These are phyloP conservation scores for Russula foetens DNA, from an alignment of 768 basidiomycete genomes.

Conservation along the genomic window DNA sequence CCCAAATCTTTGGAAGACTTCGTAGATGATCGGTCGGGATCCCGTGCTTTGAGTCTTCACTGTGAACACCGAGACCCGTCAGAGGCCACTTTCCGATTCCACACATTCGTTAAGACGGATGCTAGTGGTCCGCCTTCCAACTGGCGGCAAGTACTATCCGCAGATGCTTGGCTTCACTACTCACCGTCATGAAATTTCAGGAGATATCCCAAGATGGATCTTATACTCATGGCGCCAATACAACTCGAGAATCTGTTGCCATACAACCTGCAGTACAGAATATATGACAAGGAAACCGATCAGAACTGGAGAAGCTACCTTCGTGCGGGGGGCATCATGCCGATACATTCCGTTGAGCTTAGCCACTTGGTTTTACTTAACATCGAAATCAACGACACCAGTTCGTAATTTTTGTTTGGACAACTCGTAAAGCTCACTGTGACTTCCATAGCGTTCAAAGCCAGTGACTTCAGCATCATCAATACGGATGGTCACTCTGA, in stretches of 20 bases:
- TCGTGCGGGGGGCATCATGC: slow-evolving; percentile 89
- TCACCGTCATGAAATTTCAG: slow-evolving; percentile 32
- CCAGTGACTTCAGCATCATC: slow-evolving; percentile 96
- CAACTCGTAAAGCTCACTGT: not conserved
- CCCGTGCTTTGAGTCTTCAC: slow-evolving; percentile 54
- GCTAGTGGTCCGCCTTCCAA: slow-evolving; percentile 32
- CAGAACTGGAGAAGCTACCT: slow-evolving; percentile 94
- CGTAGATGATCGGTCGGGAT: slow-evolving; percentile 42
- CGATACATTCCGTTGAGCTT: slow-evolving; percentile 91
- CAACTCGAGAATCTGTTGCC: slow-evolving; percentile 95
- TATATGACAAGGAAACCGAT: slow-evolving; percentile 91
- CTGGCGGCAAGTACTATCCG: slow-evolving; percentile 6
- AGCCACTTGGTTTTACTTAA: slow-evolving; percentile 85
- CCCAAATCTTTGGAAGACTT: slow-evolving; percentile 89
- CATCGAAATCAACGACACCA: slow-evolving; percentile 84
- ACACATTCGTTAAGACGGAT: slow-evolving; percentile 82
- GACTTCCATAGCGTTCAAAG: slow-evolving; percentile 60
- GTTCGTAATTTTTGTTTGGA: slow-evolving; percentile 35
- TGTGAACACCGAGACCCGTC: slow-evolving; percentile 75
- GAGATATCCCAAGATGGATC: slow-evolving; percentile 74
- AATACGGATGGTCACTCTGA: slow-evolving; percentile 89
- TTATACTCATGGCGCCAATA: slow-evolving; percentile 85
- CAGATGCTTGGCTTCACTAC: not conserved
- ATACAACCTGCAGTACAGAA: slow-evolving; percentile 90
- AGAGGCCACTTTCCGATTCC: slow-evolving; percentile 91